A percentile compares a stretch with the other conserved stretches of the same genome.
phyloP scores from a whole-genome alignment of 345 rosid species.

The Hypericum androsaemum region DNA sequence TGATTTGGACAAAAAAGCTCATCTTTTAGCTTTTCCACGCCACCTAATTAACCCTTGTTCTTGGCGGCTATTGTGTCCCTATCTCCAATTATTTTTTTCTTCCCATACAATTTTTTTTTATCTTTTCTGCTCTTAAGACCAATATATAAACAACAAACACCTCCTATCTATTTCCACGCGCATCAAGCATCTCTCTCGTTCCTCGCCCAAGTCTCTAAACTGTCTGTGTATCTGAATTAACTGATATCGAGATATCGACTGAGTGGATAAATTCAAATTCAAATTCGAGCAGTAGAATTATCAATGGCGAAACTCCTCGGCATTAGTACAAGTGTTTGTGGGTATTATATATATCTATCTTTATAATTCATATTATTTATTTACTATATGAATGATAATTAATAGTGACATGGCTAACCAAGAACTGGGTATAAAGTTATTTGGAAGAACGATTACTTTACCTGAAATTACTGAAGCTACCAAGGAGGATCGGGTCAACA shows the following conservation, averaged over 20 bases:
- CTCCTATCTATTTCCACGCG: conserved; percentile 15
- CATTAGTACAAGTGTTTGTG: no score
- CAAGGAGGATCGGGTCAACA: conserved; percentile 25
- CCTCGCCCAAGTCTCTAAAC: not conserved
- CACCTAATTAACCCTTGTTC: conserved; percentile 20
- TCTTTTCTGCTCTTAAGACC: not conserved
- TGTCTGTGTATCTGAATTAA: no score
- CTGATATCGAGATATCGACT: no score
- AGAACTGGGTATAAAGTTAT: conserved; percentile 70
- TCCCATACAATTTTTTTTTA: conserved; percentile 2
- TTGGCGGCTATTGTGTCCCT: conserved; percentile 19
- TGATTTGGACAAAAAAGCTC: conserved; percentile 55
- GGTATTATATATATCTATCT: no score
- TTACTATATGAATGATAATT: no score
- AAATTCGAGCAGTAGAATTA: no score
- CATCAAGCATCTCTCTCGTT: conserved; percentile 8
- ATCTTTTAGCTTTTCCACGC: conserved; percentile 43
- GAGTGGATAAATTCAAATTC: no score
- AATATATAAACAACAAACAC: no score
- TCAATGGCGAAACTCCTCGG: no score
- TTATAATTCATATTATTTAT: no score
- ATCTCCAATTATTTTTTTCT: no score
- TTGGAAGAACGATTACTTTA: conserved; percentile 63
- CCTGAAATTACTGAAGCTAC: conserved; percentile 26
- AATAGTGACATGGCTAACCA: conserved; percentile 35